Conservation (phyloP, 345 rosid species). For the Populus simonii region DNA sequence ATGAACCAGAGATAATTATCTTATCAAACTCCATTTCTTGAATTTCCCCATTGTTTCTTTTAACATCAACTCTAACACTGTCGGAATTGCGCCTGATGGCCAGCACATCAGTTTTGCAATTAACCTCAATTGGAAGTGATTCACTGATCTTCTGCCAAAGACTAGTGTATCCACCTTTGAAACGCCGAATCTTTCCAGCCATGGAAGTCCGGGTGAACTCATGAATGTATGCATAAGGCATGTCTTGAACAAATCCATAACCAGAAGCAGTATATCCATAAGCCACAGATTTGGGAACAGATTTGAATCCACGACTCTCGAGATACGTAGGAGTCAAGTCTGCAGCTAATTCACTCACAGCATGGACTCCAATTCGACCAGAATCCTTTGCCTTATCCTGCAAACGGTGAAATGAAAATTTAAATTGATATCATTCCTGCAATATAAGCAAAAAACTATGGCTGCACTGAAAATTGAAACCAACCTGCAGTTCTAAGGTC, state of each 20-base stretch:
- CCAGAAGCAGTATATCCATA: constrained; percentile 79
- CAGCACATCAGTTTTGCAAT: constrained; percentile 45
- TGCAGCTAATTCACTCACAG: constrained; percentile 57
- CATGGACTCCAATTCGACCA: constrained; percentile 51
- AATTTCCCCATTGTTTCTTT: constrained; percentile 30
- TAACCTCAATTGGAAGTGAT: constrained; percentile 44
- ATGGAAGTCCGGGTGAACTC: constrained; percentile 68
- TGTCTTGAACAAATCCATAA: constrained; percentile 62
- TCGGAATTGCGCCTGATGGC: constrained; percentile 36
- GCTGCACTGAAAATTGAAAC: constrained; percentile 1
- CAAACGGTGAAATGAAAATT: background rate
- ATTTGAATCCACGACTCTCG: constrained; percentile 38
- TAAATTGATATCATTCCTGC: background rate
- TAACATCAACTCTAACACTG: constrained; percentile 38
- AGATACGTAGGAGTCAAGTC: constrained; percentile 51
- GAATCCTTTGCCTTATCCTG: constrained; percentile 59
- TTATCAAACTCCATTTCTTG: constrained; percentile 52
- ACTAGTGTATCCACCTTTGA: constrained; percentile 56
- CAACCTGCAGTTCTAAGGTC: constrained; percentile 63
- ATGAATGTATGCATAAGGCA: constrained; percentile 66
- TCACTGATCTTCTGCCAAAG: constrained; percentile 51
- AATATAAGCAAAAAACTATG: background rate
- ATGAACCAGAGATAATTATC: constrained; percentile 53
- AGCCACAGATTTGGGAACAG: constrained; percentile 55
- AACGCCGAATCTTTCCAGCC: constrained; percentile 67